Evolutionary conservation across 306 rosid species (phyloP), one percentile per base, ranked within the genome.

Genomic region (Prunus salicina): DNA sequence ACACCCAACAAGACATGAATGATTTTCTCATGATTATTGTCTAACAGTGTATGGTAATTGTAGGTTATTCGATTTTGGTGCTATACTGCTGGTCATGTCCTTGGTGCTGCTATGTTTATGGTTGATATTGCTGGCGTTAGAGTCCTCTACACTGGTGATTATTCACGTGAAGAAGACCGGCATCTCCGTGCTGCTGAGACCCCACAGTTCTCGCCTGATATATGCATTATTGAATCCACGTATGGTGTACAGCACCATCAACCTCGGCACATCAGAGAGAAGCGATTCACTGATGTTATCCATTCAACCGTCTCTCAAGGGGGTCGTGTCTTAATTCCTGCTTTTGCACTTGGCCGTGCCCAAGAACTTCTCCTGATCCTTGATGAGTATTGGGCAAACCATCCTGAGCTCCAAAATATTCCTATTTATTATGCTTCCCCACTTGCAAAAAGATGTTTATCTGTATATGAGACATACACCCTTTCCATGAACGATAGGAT

Each of bases 21-120:
- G 64, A 13, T 74, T 38, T 43, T 67, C 45, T 71, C 65, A 64
- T 53, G 12, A 34, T 28, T 27, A 38, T 80, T 62, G 56, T 43
- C 79, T 84, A 50, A 80, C 56, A 51, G 12, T 64, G 57, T 41
- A 65, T 69, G 69, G 16, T 80, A 55, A 83, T 73, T 76, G 85
- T 87, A 91, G 98, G 98, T 94, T 64, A 94, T 94, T 64, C 87
- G 96, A 74, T 94, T 94, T 87, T 92, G 98, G 98, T 94, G 98
- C 81, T 94, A 94, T 82, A 85, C 96, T 77, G 98, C 98, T 4
- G 98, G 98, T 69, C 97, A 94, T 75, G 97, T 94, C 71, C 96
- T 94, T 77, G 98, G 98, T 81, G 98, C 98, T 86, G 98, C 98
- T 71, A 94, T 94, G 98, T 94, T 94, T 77, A 94, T 94, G 98